phyloP scores from a whole-genome alignment of 2,329 filamentous ascomycete genomes.

The Pseudocercospora fijiensis region DNA sequence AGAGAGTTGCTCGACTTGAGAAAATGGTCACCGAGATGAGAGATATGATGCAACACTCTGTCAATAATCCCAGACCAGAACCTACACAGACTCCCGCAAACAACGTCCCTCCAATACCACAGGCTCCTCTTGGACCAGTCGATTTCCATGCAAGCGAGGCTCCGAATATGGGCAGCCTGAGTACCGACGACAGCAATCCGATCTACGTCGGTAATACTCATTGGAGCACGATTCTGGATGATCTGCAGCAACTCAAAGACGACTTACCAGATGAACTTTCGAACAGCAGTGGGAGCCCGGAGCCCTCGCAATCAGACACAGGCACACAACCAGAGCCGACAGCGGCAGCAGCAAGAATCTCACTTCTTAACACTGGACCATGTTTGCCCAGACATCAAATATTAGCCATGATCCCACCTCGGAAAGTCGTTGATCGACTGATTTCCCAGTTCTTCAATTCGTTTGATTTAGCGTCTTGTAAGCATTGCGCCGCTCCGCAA shows the following conservation, averaged over 20 bases:
- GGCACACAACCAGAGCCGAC: background rate
- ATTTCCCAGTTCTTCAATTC: slow-evolving; percentile 9
- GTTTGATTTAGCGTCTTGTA: slow-evolving; percentile 7
- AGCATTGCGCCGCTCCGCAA: background rate
- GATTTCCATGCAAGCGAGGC: background rate
- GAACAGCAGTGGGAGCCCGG: background rate
- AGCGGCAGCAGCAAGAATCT: background rate
- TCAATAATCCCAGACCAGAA: background rate
- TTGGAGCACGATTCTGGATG: slow-evolving; percentile 10
- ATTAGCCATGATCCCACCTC: slow-evolving; percentile 1
- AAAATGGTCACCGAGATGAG: slow-evolving; percentile 6
- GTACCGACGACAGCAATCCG: background rate
- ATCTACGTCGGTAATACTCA: slow-evolving; percentile 5
- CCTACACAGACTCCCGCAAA: background rate
- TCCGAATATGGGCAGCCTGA: slow-evolving; percentile 5
- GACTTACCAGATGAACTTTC: background rate
- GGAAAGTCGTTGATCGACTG: slow-evolving; percentile 8
- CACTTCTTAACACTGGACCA: slow-evolving; percentile 1
- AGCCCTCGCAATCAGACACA: background rate
- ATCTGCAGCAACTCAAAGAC: slow-evolving; percentile 8
- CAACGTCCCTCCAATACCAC: background rate
- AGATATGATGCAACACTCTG: slow-evolving; percentile 1
- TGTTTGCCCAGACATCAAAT: slow-evolving; percentile 5
- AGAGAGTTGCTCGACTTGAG: background rate
- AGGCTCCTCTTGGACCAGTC: background rate